Evolutionary conservation across 2,329 filamentous ascomycete genomes (phyloP).

Genomic region (Penicillium freii): DNA sequence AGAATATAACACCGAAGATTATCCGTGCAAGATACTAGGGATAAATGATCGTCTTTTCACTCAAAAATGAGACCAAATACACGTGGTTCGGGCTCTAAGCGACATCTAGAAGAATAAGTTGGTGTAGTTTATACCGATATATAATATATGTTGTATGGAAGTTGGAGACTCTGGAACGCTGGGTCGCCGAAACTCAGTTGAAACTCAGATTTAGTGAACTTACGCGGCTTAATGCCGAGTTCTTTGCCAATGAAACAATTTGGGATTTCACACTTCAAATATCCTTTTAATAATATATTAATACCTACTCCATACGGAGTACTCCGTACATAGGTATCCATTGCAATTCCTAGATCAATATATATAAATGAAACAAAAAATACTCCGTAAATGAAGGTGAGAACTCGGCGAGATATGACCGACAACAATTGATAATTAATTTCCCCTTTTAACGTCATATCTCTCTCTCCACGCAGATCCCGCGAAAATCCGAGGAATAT

Average conservation of each 20-base stretch:
- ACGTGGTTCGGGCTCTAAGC: not conserved
- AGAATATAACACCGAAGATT: not conserved
- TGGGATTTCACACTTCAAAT: not conserved
- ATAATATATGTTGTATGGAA: not conserved
- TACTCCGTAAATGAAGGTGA: not conserved
- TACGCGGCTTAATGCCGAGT: not conserved
- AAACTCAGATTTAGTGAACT: constrained; percentile 1
- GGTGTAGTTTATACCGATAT: not conserved
- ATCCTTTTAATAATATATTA: not conserved
- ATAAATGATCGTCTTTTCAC: not conserved
- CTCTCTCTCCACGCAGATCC: constrained; percentile 1
- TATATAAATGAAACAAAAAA: too few species aligned
- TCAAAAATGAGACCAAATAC: not conserved
- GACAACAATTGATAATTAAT: constrained; percentile 6
- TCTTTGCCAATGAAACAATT: not conserved
- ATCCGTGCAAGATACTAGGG: not conserved
- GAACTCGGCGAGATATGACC: constrained; percentile 3
- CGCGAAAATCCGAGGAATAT: not conserved
- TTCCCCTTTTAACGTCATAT: constrained; percentile 9
- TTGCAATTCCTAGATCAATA: not conserved
- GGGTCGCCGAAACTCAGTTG: not conserved
- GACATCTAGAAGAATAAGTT: not conserved
- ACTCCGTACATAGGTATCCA: too few species aligned
- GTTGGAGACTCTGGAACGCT: not conserved
- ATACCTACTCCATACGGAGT: not conserved